Base-by-base conservation (phyloP, 2,329 filamentous ascomycete species). In the Monilinia aucupariae region DNA sequence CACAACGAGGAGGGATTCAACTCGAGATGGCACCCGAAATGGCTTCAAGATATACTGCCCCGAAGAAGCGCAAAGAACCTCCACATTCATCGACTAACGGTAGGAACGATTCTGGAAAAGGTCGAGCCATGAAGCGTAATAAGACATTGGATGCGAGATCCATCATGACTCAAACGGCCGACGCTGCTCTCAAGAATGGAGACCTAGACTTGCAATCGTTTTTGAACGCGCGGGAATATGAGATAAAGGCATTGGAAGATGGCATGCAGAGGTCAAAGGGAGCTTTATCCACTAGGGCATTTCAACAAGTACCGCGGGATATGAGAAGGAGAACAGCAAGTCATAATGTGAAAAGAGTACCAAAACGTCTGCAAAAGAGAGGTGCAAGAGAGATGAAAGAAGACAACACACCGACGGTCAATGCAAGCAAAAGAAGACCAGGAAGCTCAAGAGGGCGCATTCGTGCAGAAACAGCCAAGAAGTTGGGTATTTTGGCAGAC, bases 341-440 rank as follows among this genome's bases (percentile, higher is more conserved):
- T 74, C 94, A 99, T 77, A 97, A 99, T 81, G 89, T 90, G 43
- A 96, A 93, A 77, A 85, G 89, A 66, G 88, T 99, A 20, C 94
- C 94, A 2, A 88, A 87, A 72, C 80, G 91, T 66, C 77, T 97
- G 71, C 83, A 89, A 62, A 78, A 77, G 47, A 83, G 89, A 68
- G 92, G 91, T 0, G 83, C 79, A 70, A 78, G 76, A 66, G 84
- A 96, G 81, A 96, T 96, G 86, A 79, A 80, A 20, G 90, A 96
- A 62, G 93, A 97, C 72, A 97, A 97, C 67, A 96, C 93, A 0
- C 92, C 94, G 0, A 89, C 85, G 0, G 86, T 92, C 7, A 88
- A 86, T 59, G 80, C 80, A 1, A 81, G 82, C 65, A 85, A 82
- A 66, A 80, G 87, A 65, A 87, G 84, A 70, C 85, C 84, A 15